Evolutionary conservation across 192 early-diverging fungal genomes (phyloP), one percentile per base, ranked within the genome.

Genomic region (Obelidium mucronatum): DNA sequence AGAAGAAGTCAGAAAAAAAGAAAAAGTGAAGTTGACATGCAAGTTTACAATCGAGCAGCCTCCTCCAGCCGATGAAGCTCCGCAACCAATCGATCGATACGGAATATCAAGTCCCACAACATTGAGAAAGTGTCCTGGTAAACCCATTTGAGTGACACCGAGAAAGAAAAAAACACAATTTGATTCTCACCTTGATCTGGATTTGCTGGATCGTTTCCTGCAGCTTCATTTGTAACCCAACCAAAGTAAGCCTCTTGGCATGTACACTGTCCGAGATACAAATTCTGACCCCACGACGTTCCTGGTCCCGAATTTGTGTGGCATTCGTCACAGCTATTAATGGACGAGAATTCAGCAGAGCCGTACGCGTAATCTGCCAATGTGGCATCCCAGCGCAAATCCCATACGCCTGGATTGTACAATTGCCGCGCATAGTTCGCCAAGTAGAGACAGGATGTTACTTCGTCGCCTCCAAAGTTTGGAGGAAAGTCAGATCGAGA

Each of bases 161-260:
- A 48, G 44, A 48, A 48, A 48, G 19, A 6, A 48, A 48, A 48
- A 72, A 72, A 36, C 36, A 34, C 11, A 52, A 52, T 26, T 31
- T 52, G 11, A 30, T 0, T 30, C 67, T n/a, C n/a, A 2, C 67
- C 67, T 54, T 70, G 35, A 13, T 72, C 70, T 2, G 70, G 70
- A 36, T 72, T 72, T 6, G 70, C 52, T 22, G 52, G 22, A 53
- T 35, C 40, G 6, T 35, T 19, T 19, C 56, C 56, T 19, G 13
- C 13, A 1, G 60, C 71, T 63, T 73, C 71, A n/a, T 73, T 26
- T 2, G 67, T 68, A 3, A 68, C 67, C 67, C 67, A 68, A 17
- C 67, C 67, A 51, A 68, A 42, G 31, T 68, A 68, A 26, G 30
- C 36, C 19, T 68, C 67, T 28, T 13, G 26, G 51, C 67, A 68